Base-by-base conservation (phyloP, 495 filamentous ascomycete species). In the Lophium mytilinum region DNA sequence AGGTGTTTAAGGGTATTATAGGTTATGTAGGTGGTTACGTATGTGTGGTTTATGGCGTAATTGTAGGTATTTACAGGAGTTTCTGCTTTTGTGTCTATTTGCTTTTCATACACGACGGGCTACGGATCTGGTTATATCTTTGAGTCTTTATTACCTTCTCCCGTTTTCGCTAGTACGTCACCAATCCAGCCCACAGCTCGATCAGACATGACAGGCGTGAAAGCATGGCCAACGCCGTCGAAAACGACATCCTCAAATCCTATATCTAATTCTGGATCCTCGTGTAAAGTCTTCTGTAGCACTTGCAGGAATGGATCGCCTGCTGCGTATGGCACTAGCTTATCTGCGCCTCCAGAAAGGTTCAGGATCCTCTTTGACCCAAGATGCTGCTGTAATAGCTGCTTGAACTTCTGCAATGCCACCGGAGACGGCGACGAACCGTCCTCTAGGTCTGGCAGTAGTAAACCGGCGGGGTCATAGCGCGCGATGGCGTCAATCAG, bases 251-350 rank as follows among this genome's bases (percentile, higher is more conserved):
- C 86, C 58, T 86, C 80, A 18, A 95, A 74, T 24, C 75, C 75
- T n/a, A 62, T 50, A 7, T 57, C 43, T 53, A 84, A 86, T 4
- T 73, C 76, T 40, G 34, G 49, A 21, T 74, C 68, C 9, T 71
- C 69, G 1, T 66, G 71, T 37, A 81, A 65, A 0, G 82, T 83
- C 36, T 77, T 69, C 68, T 87, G 86, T 51, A 96, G 73, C 71
- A 84, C 88, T 8, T 69, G 66, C 47, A 95, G 57, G 67, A 96
- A 94, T 0, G 78, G 76, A 64, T 85, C 80, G 1, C 78, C 75
- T 14, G 81, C 82, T 19, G 73, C 73, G 69, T 89, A 88, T 7
- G 93, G 92, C 17, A 98, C 92, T 47, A 97, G 69, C 65, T 88
- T 90, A 68, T 98, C 93, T 15, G 73, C 74, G 0, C 75, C 85